Base-by-base conservation (phyloP, 306 rosid species). In the Inga oerstediana region DNA sequence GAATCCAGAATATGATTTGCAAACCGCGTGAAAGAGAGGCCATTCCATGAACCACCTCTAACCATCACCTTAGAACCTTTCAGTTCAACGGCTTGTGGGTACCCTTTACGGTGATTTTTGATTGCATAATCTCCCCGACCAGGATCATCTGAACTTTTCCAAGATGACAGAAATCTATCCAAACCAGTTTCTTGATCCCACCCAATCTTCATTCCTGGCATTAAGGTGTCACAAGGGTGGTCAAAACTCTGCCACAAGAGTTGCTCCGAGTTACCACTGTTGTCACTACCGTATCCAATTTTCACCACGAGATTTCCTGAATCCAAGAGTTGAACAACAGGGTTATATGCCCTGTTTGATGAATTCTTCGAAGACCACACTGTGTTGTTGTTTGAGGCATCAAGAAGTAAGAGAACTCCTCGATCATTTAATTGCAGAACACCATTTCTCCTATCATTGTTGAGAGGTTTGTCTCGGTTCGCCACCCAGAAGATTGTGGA, bases 231-330 rank as follows among this genome's bases (percentile, higher is more conserved):
- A 19, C 88, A 11, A 2, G 83, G 85, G 61, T 81, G 39, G 37
- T 85, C 83, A 66, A 81, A 81, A 73, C 83, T 78, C 83, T 73
- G 88, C 88, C 88, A 85, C 32, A 85, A n/a, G 46, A 61, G 15
- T 22, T 27, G 7, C 9, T 65, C 69, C 37, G 8, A 13, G 41
- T 80, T 30, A 1, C 43, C 27, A 13, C 35, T 61, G 5, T 10
- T 22, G 11, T 4, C 62, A 20, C 24, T 5, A 1, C 56, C 82
- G 2, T 49, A 8, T 72, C 45, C 76, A 69, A 35, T 48, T 62
- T 49, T 76, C 5, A 79, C 75, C 52, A 86, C 77, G 52, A 86
- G 75, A 61, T 86, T 86, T 37, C 88, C 88, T 0, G 88, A 45
- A 45, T 85, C 84, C 61, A 85, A 39, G 27, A 86, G 54, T 71